Percentiles rank a stretch among this genome's conserved stretches.
phyloP scores from a whole-genome alignment of 2,329 filamentous ascomycete genomes.

The Fusarium veterinarium region DNA sequence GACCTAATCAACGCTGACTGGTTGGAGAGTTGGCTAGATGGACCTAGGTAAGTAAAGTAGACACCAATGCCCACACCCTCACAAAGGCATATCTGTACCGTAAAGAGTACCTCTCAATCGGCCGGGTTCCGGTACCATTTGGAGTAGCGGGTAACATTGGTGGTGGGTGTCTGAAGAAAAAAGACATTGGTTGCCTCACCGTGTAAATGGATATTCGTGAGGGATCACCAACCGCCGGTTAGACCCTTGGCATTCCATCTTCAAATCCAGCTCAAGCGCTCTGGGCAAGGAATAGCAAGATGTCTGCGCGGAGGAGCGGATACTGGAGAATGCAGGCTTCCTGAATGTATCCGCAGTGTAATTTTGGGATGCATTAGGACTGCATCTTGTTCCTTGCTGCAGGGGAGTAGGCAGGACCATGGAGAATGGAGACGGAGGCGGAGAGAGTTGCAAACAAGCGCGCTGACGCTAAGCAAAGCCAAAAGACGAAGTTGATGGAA shows the following conservation, averaged over 20 bases:
- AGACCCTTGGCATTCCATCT: slow-evolving; percentile 24
- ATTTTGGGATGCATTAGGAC: slow-evolving; percentile 36
- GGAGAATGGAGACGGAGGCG: slow-evolving; percentile 19
- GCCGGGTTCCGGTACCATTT: slow-evolving; percentile 43
- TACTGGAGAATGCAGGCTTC: slow-evolving; percentile 24
- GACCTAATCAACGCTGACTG: slow-evolving; percentile 41
- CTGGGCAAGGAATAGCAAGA: slow-evolving; percentile 7
- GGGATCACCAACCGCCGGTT: slow-evolving; percentile 21
- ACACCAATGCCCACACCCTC: slow-evolving; percentile 44
- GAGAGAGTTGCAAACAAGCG: slow-evolving; percentile 47
- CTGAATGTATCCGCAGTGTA: slow-evolving; percentile 33
- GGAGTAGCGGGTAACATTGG: slow-evolving; percentile 37
- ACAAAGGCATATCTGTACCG: slow-evolving; percentile 33
- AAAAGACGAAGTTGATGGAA: slow-evolving; percentile 44
- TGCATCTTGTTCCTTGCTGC: slow-evolving; percentile 24
- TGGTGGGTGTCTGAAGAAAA: slow-evolving; percentile 24
- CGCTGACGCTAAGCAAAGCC: slow-evolving; percentile 46
- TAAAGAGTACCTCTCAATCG: slow-evolving; percentile 34
- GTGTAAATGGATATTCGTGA: slow-evolving; percentile 35
- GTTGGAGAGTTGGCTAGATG: slow-evolving; percentile 35
- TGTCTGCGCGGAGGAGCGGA: slow-evolving; percentile 13
- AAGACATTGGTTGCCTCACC: slow-evolving; percentile 28
- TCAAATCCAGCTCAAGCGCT: slow-evolving; percentile 15
- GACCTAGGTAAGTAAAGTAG: slow-evolving; percentile 37
- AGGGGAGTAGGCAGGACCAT: slow-evolving; percentile 28